Percentiles rank a stretch among this genome's conserved stretches.
These are phyloP conservation scores for Diaporthe eres DNA, from an alignment of 2,329 filamentous ascomycete species.

Conservation along the genomic window DNA sequence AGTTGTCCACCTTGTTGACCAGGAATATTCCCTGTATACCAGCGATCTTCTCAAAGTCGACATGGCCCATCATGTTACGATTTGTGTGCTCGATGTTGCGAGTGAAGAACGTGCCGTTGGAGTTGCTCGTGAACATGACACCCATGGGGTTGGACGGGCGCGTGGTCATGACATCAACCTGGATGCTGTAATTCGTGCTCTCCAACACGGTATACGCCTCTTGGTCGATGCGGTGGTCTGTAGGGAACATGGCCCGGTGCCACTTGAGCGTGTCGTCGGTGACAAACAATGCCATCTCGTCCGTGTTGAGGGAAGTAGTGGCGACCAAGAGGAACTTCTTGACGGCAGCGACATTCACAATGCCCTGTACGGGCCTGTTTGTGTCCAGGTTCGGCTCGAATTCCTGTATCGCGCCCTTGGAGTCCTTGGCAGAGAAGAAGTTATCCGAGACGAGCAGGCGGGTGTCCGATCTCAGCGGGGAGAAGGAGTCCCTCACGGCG, in stretches of 20 bases:
- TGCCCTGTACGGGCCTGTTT: conserved; percentile 80
- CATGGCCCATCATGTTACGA: conserved; percentile 79
- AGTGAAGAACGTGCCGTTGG: conserved; percentile 96
- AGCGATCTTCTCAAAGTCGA: conserved; percentile 96
- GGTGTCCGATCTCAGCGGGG: conserved; percentile 79
- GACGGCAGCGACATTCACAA: conserved; percentile 85
- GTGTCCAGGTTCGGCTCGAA: conserved; percentile 84
- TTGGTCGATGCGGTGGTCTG: conserved; percentile 83
- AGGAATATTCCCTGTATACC: conserved; percentile 94
- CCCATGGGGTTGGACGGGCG: conserved; percentile 80
- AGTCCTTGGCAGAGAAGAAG: conserved; percentile 75
- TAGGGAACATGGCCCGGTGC: conserved; percentile 92
- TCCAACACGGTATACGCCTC: conserved; percentile 94
- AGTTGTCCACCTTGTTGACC: conserved; percentile 91
- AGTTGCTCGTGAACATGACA: conserved; percentile 94
- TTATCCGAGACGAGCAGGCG: conserved; percentile 85
- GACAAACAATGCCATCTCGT: conserved; percentile 93
- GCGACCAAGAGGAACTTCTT: conserved; percentile 91
- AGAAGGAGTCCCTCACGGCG: conserved; percentile 81
- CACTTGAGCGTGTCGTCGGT: conserved; percentile 86
- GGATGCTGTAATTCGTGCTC: conserved; percentile 97
- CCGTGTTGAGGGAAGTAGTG: conserved; percentile 81
- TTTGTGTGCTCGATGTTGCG: conserved; percentile 95
- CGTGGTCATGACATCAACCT: conserved; percentile 89
- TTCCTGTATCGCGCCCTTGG: conserved; percentile 66